Evolutionary conservation across 495 filamentous ascomycete genomes (phyloP).

Genomic region (Cercophora newfieldiana): DNA sequence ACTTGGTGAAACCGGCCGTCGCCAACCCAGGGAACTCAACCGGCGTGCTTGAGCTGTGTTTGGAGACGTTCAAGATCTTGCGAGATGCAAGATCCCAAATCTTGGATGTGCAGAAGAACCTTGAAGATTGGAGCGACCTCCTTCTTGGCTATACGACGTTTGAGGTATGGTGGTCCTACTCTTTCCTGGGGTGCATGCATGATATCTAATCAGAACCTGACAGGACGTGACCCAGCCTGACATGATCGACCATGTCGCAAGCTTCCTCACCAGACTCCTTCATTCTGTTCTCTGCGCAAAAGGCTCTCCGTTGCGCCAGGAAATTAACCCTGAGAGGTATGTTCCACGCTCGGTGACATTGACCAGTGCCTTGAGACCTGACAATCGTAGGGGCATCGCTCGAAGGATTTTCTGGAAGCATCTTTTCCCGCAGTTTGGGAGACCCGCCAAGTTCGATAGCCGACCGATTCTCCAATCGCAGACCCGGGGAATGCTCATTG

Average conservation of each 20-base stretch:
- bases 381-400: constrained; percentile 47
- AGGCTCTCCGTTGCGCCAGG: constrained; percentile 1
- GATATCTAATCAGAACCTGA: background rate
- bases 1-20: constrained; percentile 43
- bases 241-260: constrained; percentile 47
- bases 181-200: no score
- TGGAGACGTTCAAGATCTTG: constrained; percentile 56
- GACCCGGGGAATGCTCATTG: constrained; percentile 64
- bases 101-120: constrained; percentile 45
- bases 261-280: constrained; percentile 44
- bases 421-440: constrained; percentile 64
- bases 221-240: constrained; percentile 54
- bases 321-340: constrained; percentile 14
- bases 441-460: constrained; percentile 24
- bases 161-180: constrained; percentile 25
- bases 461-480: constrained; percentile 50
- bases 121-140: constrained; percentile 24
- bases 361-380: constrained; percentile 6
- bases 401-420: constrained; percentile 64
- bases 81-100: constrained; percentile 49
- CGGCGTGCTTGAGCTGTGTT: constrained; percentile 47
- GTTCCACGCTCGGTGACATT: background rate
- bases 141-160: constrained; percentile 34
- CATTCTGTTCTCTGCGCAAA: constrained; percentile 22
- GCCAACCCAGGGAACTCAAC: constrained; percentile 38